Evolutionary conservation across 176 grass and related monocot species (phyloP).

Genomic region (Juncus inflexus): DNA sequence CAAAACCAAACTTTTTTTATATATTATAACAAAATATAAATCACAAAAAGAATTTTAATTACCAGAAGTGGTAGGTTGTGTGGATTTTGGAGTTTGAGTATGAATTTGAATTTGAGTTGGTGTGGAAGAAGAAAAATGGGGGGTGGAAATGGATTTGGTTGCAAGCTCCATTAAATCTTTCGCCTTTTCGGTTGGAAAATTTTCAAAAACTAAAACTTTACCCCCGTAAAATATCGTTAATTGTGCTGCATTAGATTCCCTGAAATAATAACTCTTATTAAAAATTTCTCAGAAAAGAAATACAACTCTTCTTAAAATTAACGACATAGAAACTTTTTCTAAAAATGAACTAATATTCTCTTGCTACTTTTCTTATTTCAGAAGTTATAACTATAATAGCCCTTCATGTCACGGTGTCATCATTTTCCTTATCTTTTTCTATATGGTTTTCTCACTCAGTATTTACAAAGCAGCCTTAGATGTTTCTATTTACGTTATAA

Average conservation of each 20-base stretch:
- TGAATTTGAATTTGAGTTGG: neutral
- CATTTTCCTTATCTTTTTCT: too few relatives aligned
- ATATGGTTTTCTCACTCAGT: too few relatives aligned
- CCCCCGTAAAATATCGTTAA: conserved; percentile 73
- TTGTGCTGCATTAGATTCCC: conserved; percentile 9
- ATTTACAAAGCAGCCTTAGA: too few relatives aligned
- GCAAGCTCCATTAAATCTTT: conserved; percentile 42
- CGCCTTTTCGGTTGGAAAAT: conserved; percentile 49
- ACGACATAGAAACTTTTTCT: too few relatives aligned
- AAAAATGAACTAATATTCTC: too few relatives aligned
- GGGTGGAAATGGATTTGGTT: conserved; percentile 6
- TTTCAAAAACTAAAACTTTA: conserved; percentile 39
- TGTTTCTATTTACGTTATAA: too few relatives aligned
- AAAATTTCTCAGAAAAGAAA: too few relatives aligned
- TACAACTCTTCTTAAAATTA: too few relatives aligned
- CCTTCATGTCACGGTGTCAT: too few relatives aligned
- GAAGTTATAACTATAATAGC: too few relatives aligned
- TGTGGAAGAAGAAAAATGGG: conserved; percentile 3
- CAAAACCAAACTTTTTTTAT: neutral
- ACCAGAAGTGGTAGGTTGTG: neutral
- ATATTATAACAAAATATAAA: neutral
- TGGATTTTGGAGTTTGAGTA: conserved; percentile 10
- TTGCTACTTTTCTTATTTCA: too few relatives aligned
- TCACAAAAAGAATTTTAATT: neutral
- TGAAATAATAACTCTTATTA: too few relatives aligned